These are phyloP conservation scores for Stylosanthes scabra DNA, from an alignment of 331 rosid species.

Conservation along the genomic window DNA sequence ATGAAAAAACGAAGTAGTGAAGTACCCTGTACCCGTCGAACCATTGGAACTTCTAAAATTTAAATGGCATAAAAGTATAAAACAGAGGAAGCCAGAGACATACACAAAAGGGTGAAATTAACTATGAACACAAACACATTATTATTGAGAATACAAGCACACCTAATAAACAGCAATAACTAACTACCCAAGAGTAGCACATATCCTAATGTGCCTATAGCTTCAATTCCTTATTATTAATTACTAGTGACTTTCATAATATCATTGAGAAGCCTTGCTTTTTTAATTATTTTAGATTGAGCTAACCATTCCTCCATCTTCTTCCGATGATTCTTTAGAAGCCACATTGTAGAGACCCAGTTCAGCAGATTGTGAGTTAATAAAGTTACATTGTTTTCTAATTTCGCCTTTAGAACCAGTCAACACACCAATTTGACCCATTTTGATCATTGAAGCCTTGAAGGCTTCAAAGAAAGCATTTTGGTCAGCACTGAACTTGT, in stretches of 20 bases:
- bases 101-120: neutral
- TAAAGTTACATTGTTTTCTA: conserved; percentile 41
- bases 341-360: conserved; percentile 16
- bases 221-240: neutral
- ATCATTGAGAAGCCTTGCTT: neutral
- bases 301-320: neutral
- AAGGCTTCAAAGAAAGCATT: conserved; percentile 36
- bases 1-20: too few relatives aligned
- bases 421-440: conserved; percentile 44
- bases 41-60: too few relatives aligned
- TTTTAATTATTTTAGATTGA: neutral
- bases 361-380: conserved; percentile 38
- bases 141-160: neutral
- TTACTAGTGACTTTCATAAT: too few relatives aligned
- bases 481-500: conserved; percentile 29
- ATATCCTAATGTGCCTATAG: conserved; percentile 1
- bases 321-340: conserved; percentile 6
- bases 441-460: conserved; percentile 39
- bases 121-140: neutral
- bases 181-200: neutral
- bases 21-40: too few relatives aligned
- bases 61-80: neutral
- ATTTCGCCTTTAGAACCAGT: conserved; percentile 42
- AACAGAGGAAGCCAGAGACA: neutral
- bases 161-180: too few relatives aligned